Base-by-base conservation (phyloP, 257 asterid genomes). In the Solanum tacnaense region DNA sequence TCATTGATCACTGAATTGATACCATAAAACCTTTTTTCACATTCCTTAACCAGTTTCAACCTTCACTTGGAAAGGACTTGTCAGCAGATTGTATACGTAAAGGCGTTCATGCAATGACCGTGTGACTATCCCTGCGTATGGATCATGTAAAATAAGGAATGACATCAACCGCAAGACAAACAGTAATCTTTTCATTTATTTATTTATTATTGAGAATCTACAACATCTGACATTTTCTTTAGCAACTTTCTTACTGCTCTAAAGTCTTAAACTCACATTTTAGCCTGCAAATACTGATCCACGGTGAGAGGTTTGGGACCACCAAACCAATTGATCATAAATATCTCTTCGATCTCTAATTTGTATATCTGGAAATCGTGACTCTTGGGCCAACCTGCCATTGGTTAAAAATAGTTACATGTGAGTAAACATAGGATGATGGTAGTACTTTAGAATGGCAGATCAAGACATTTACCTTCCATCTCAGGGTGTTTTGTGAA, bases 241-340 rank as follows among this genome's bases (percentile, higher is more conserved):
- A 49, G 44, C 86, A 18, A 29, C 21, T 49, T 82, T 29, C 39
- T 31, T 46, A 46, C 58, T 49, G 58, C 68, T 72, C 83, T 58
- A 85, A 74, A 92, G 93, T 95, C 92, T 46, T 67, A 88, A 74
- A 92, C 94, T 96, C 91, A 92, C 95, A 90, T 85, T 83, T 89
- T 85, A 60, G 91, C 92, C 23, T 91, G 86, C 89, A 96, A 91
- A 91, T 96, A 96, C 74, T 95, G 94, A 82, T 94, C 98, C 91
- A 93, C 98, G 0, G 99, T 95, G 86, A 96, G 93, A 85, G 99
- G 98, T 93, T 95, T 94, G 60, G 98, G 95, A 68, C 98, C 99
- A 29, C 99, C 99, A n/a, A 88, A 96, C 98, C 98, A 96, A 87
- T 95, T 96, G 86, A 96, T 92, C 94, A 96, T 78, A 90, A 96